Evolutionary conservation across 352 stramenopile species (phyloP), one percentile per base, ranked within the genome.

Genomic region (Phytophthora megakarya): DNA sequence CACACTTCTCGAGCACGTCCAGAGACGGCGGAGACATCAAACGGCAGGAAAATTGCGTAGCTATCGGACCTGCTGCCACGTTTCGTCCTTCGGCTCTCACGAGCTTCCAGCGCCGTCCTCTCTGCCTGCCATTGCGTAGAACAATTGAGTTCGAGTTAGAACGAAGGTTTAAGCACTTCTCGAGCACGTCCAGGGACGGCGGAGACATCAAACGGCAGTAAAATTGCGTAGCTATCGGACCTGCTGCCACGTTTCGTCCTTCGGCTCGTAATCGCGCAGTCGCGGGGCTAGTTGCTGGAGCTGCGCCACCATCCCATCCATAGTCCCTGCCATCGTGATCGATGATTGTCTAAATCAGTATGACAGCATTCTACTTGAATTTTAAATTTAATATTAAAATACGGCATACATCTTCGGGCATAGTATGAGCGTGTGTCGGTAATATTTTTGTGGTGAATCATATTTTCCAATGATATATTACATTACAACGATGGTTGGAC

Each of bases 201-300:
- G 18, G 23, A 28, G 42, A 3, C 25, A 38, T 5, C 22, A 44
- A 42, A 46, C 10, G 19, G 44, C 39, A 16, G n/a, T n/a, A n/a
- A 15, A 44, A 30, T 18, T 47, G 43, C 12, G 15, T 3, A 23
- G 26, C 5, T 9, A 21, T 19, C 47, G 13, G 8, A 90, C 83
- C 76, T 88, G 72, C 56, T 88, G 79, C 82, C 80, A 93, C 1
- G 64, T 68, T 3, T 72, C 62, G 22, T 88, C 71, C 13, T 32
- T 33, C 10, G 84, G 84, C 47, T 88, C 79, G 51, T 83, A 93
- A 25, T 67, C 78, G n/a, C 81, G 67, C 30, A 93, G 56, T 9
- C 75, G 77, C 54, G 82, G 82, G 35, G 79, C 70, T 23, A 90
- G 18, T 9, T 67, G 79, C 69, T 81, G 70, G 52, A 93, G 67